phyloP scores from a whole-genome alignment of 495 filamentous ascomycete species.

The Talaromyces thailandensis region DNA sequence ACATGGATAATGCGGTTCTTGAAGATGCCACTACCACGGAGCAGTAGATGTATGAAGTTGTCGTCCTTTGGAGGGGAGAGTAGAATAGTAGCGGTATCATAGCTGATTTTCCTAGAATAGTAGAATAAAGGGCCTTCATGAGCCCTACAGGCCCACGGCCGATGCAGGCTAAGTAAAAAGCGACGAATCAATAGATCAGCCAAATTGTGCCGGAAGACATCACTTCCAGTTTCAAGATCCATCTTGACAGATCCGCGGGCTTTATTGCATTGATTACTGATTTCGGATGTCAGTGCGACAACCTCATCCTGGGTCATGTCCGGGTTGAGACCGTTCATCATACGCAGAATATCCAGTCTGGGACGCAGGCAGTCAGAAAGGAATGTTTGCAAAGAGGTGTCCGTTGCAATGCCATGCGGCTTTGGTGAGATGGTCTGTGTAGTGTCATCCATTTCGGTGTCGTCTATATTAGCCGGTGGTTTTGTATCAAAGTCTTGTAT shows the following conservation, averaged over 20 bases:
- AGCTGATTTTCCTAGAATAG: neutral
- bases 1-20: neutral
- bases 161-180: neutral
- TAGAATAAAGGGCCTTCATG: neutral
- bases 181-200: neutral
- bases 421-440: neutral
- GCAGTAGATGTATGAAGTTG: neutral
- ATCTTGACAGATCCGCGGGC: neutral
- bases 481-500: conserved; percentile 1
- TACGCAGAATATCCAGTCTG: neutral
- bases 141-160: neutral
- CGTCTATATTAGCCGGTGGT: neutral
- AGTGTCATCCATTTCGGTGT: neutral
- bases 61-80: neutral
- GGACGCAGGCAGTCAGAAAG: neutral
- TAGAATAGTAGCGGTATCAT: neutral
- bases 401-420: neutral
- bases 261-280: neutral
- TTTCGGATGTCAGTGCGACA: neutral
- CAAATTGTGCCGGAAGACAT: neutral
- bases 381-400: neutral
- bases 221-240: neutral
- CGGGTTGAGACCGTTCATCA: neutral
- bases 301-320: neutral
- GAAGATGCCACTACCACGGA: neutral